Evolutionary conservation across 345 rosid species (phyloP).

Genomic region (Trapa bicornis): DNA sequence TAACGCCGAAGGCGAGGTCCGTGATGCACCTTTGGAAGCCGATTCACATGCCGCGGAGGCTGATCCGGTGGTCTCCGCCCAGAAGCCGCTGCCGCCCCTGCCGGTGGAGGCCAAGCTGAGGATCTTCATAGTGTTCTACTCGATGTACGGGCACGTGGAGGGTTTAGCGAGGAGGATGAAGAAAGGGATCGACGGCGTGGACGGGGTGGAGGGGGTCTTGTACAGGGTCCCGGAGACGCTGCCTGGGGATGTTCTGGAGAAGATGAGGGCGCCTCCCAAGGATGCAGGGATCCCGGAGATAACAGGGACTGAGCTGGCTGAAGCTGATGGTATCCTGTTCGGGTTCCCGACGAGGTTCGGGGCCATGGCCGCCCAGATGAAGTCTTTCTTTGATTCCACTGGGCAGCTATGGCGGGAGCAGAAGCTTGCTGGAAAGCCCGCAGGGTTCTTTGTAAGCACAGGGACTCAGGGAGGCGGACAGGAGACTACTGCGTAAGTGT

Average conservation of each 20-base stretch:
- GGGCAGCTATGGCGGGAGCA: constrained; percentile 45
- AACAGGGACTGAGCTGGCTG: constrained; percentile 24
- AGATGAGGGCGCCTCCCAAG: constrained; percentile 47
- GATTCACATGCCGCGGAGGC: constrained; percentile 21
- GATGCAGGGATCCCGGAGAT: constrained; percentile 27
- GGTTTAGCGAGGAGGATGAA: constrained; percentile 46
- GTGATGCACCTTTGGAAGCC: constrained; percentile 29
- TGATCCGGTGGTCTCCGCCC: constrained; percentile 7
- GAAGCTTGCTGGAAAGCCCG: constrained; percentile 72
- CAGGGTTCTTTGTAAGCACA: constrained; percentile 66
- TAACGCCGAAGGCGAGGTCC: constrained; percentile 9
- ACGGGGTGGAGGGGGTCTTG: constrained; percentile 41
- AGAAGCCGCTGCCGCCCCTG: constrained; percentile 1
- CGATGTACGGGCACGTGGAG: constrained; percentile 69
- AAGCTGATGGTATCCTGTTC: constrained; percentile 51
- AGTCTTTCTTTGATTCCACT: constrained; percentile 49
- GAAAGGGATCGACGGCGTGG: constrained; percentile 52
- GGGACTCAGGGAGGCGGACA: constrained; percentile 87
- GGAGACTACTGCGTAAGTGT: constrained; percentile 69
- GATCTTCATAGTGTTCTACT: constrained; percentile 47
- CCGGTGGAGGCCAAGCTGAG: constrained; percentile 27
- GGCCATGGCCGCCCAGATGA: constrained; percentile 66
- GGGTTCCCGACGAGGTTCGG: constrained; percentile 69
- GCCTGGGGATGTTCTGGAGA: constrained; percentile 31
- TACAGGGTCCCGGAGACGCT: constrained; percentile 57